Evolutionary conservation across 106 monocot genomes (phyloP).

Genomic region (Dactylorhiza incarnata): DNA sequence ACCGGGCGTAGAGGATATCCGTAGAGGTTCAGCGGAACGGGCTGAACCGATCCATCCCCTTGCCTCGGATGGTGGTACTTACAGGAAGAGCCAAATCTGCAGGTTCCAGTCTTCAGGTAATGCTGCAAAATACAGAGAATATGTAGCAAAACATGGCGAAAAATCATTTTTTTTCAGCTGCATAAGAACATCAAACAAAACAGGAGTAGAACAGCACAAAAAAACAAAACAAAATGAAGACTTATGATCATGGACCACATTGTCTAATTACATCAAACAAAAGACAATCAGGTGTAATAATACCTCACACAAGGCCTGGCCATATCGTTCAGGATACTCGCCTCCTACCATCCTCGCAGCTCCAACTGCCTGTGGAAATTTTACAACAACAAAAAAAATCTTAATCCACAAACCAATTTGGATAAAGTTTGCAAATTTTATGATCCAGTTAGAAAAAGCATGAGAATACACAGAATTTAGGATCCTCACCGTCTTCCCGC

Average conservation of each 20-base stretch:
- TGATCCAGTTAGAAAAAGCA: background rate
- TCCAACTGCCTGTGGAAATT: conserved; percentile 21
- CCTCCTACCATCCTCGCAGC: conserved; percentile 26
- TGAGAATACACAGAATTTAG: background rate
- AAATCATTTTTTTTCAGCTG: background rate
- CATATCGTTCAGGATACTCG: conserved; percentile 49
- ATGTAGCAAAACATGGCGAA: background rate
- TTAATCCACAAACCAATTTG: background rate
- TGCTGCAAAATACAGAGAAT: conserved; percentile 37
- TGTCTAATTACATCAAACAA: background rate
- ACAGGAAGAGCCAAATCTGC: conserved; percentile 91
- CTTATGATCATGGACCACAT: background rate
- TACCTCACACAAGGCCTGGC: conserved; percentile 56
- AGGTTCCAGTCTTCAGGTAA: conserved; percentile 82
- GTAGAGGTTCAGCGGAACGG: conserved; percentile 37
- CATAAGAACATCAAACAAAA: background rate
- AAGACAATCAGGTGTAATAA: background rate
- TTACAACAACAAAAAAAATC: background rate
- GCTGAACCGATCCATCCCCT: conserved; percentile 24
- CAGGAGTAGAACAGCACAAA: background rate
- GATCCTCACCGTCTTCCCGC: conserved; percentile 1
- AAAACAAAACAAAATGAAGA: background rate
- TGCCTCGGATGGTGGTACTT: conserved; percentile 91
- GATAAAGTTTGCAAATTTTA: background rate
- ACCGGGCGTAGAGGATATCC: conserved; percentile 81